These are phyloP conservation scores for Chrysanthemum makinoi DNA, from an alignment of 129 eudicot species.

Conservation along the genomic window DNA sequence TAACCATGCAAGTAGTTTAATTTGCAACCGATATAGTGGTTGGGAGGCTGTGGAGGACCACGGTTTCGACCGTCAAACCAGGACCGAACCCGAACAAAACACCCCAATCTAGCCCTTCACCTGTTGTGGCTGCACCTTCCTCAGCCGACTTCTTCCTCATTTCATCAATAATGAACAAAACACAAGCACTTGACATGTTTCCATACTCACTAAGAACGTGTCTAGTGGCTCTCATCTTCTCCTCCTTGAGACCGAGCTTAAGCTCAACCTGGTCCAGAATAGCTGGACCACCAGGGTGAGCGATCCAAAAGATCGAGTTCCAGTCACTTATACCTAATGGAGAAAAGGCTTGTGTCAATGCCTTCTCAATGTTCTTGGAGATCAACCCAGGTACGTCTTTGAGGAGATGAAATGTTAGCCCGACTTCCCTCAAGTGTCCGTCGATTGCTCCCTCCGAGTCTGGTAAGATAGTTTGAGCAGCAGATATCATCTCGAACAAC, in stretches of 20 bases:
- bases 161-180: slow-evolving; percentile 51
- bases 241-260: slow-evolving; percentile 44
- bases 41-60: slow-evolving; percentile 55
- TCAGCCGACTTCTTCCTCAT: slow-evolving; percentile 57
- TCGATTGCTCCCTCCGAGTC: slow-evolving; percentile 37
- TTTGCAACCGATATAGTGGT: slow-evolving; percentile 15
- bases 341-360: slow-evolving; percentile 38
- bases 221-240: slow-evolving; percentile 48
- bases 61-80: slow-evolving; percentile 60
- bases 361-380: slow-evolving; percentile 54
- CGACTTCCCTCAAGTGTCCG: slow-evolving; percentile 38
- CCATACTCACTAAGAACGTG: slow-evolving; percentile 57
- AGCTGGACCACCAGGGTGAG: slow-evolving; percentile 53
- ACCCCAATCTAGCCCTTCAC: slow-evolving; percentile 58
- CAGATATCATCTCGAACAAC: slow-evolving; percentile 34
- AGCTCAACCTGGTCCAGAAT: slow-evolving; percentile 55
- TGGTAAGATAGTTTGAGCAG: slow-evolving; percentile 35
- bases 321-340: slow-evolving; percentile 51
- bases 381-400: slow-evolving; percentile 54
- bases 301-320: slow-evolving; percentile 64
- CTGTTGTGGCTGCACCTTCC: slow-evolving; percentile 45
- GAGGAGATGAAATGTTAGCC: slow-evolving; percentile 37
- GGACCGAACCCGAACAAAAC: slow-evolving; percentile 64
- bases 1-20: background rate
- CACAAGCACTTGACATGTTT: slow-evolving; percentile 64